Evolutionary conservation across 2,329 filamentous ascomycete species (phyloP).

Genomic region (Sphaerulina vaccinii): DNA sequence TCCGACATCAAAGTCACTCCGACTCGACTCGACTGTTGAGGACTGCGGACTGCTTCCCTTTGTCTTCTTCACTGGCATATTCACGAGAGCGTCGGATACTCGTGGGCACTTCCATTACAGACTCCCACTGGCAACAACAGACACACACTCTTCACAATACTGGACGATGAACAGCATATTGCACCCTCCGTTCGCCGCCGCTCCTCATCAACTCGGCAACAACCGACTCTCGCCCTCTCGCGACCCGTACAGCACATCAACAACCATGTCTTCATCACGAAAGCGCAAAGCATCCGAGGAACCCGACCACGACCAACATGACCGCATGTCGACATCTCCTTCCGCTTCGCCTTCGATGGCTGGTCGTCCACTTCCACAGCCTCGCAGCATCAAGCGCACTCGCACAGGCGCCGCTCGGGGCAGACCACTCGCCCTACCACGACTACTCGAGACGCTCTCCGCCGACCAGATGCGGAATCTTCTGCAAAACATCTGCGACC

Average conservation of each 20-base stretch:
- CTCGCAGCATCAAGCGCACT: constrained; percentile 64
- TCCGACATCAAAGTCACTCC: neutral
- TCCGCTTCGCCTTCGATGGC: constrained; percentile 74
- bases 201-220: constrained; percentile 63
- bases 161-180: constrained; percentile 65
- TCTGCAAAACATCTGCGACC: constrained; percentile 86
- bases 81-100: neutral
- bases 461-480: constrained; percentile 79
- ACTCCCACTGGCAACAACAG: neutral
- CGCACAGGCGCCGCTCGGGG: constrained; percentile 66
- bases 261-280: constrained; percentile 47
- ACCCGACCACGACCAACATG: constrained; percentile 61
- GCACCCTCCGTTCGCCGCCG: constrained; percentile 57
- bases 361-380: constrained; percentile 59
- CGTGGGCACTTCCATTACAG: neutral
- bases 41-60: neutral
- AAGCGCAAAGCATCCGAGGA: constrained; percentile 89
- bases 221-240: constrained; percentile 59
- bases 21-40: neutral
- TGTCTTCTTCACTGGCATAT: neutral
- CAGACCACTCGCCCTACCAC: constrained; percentile 63
- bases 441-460: constrained; percentile 92
- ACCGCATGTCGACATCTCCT: constrained; percentile 89
- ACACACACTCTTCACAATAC: constrained; percentile 13
- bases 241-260: constrained; percentile 34